These are phyloP conservation scores for Deakozyma indianensis DNA, from an alignment of 805 yeast genomes.

Conservation along the genomic window DNA sequence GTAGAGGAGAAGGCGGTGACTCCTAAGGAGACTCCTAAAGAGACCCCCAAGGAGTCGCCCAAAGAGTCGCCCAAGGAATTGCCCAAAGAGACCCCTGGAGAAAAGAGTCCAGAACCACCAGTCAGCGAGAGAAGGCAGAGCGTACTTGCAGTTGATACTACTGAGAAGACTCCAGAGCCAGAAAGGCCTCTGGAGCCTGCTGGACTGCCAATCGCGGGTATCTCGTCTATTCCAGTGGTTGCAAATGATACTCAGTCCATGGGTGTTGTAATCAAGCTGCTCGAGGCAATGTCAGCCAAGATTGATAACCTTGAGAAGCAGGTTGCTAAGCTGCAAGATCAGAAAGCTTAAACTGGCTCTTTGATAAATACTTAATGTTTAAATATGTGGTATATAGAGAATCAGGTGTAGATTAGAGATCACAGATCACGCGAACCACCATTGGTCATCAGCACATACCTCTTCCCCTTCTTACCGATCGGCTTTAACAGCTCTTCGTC, in stretches of 20 bases:
- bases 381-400: neutral
- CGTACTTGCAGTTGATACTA: neutral
- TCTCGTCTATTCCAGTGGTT: neutral
- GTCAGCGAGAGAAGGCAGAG: neutral
- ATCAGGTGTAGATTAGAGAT: neutral
- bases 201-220: neutral
- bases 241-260: neutral
- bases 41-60: conserved; percentile 3
- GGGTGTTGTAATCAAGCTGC: neutral
- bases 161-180: conserved; percentile 4
- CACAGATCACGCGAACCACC: neutral
- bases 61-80: conserved; percentile 5
- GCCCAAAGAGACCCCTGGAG: conserved; percentile 3
- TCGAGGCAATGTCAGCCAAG: neutral
- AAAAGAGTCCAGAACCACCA: conserved; percentile 2
- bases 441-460: neutral
- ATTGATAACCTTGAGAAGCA: conserved; percentile 1
- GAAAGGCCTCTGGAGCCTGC: neutral
- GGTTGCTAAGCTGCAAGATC: neutral
- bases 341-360: neutral
- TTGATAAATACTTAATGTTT: neutral
- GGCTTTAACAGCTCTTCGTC: conserved; percentile 29
- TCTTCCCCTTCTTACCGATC: neutral
- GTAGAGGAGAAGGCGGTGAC: conserved; percentile 7
- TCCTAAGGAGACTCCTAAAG: conserved; percentile 7